Evolutionary conservation across 1,284 basidiomycete species (phyloP), one percentile per base, ranked within the genome.

Genomic region (Microbotryum intermedium): DNA sequence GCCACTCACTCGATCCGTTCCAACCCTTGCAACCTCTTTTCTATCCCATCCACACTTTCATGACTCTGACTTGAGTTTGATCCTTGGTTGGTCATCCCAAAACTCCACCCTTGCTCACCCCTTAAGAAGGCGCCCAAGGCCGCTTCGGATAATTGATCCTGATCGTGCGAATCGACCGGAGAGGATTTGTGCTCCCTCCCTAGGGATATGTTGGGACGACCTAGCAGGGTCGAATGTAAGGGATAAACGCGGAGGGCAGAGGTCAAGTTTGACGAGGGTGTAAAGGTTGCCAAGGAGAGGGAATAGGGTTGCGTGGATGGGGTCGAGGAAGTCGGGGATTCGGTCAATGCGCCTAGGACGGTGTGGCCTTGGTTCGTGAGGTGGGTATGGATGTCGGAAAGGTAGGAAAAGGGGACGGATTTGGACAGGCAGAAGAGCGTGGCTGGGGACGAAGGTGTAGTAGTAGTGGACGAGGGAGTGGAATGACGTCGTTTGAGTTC

Each of bases 121-220:
- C 55, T 48, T 34, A 67, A 16, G 53, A 67, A 67, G 7, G 55
- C 58, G 50, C 63, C 52, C 13, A 67, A 61, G 7, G 54, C 57
- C 0, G 21, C 46, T 6, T 65, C 60, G n/a, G 13, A 34, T 9
- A 8, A 6, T 16, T 43, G 21, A 2, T 25, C 21, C 13, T 29
- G 23, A 10, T 26, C n/a, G 13, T 29, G 39, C 39, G 25, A 28
- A 42, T 42, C 13, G 13, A 39, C 13, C 29, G 54, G 47, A 9
- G 52, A 47, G 6, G 55, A 55, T 53, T 59, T 57, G 52, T 59
- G 58, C 48, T 67, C 66, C 3, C 66, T 23, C 5, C 66, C 66
- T 3, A 67, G 42, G 1, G 52, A 44, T 44, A 67, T 59, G 48
- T 59, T 61, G 3, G 66, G 63, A 3, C 66, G 53, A 2, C 66